A percentile compares a stretch with the other conserved stretches of the same genome.
These are phyloP conservation scores for Rhododendron simsii DNA, from an alignment of 148 eudicot genomes.

Conservation along the genomic window DNA sequence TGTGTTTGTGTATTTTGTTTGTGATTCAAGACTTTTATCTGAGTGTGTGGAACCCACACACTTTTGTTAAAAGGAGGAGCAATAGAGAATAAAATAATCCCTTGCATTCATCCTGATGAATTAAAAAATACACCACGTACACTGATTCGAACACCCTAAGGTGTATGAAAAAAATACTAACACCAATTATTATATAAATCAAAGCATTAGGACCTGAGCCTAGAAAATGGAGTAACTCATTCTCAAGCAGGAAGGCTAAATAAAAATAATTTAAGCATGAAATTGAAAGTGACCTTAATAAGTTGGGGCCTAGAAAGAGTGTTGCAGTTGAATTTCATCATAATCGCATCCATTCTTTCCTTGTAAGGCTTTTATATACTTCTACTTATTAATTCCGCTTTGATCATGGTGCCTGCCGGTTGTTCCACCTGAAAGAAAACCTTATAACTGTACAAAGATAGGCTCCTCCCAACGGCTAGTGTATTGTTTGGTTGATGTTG, in stretches of 20 bases:
- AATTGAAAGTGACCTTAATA: background rate
- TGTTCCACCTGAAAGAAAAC: conserved; percentile 17
- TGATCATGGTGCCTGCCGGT: conserved; percentile 16
- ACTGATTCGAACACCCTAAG: background rate
- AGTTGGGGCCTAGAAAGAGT: background rate
- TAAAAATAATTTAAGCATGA: background rate
- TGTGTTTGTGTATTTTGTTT: too few species aligned
- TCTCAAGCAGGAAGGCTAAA: background rate
- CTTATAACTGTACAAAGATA: background rate
- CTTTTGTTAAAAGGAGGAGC: too few species aligned
- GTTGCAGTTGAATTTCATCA: background rate
- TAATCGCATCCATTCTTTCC: conserved; percentile 11
- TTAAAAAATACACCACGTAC: background rate
- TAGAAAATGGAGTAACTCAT: background rate
- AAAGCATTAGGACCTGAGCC: background rate
- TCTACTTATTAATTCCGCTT: background rate
- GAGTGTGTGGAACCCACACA: too few species aligned
- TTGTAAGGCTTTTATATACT: conserved; percentile 4
- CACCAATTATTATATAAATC: background rate
- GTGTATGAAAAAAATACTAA: background rate
- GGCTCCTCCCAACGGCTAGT: conserved; percentile 17
- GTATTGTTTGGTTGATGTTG: background rate
- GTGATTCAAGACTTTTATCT: too few species aligned
- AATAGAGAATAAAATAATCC: too few species aligned
- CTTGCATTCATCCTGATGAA: background rate